Conservation (phyloP, 805 yeast species). For the Spathaspora arborariae region DNA sequence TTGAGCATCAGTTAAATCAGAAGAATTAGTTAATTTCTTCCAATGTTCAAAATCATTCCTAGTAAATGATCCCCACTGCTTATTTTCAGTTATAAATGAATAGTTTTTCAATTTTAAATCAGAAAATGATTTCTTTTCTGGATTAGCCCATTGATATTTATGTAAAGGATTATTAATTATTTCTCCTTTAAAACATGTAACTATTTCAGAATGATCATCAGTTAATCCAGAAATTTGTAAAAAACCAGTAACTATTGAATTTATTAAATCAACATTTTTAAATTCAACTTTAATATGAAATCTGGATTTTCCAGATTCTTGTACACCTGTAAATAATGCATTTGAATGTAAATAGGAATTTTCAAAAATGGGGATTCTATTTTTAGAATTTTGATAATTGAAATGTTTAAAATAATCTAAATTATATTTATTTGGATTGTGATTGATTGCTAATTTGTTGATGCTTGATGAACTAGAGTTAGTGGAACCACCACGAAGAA, state of each 20-base stretch:
- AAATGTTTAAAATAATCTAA: slow-evolving; percentile 10
- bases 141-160: slow-evolving; percentile 18
- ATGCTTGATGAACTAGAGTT: not conserved
- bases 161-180: slow-evolving; percentile 51
- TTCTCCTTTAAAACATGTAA: slow-evolving; percentile 73
- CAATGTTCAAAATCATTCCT: slow-evolving; percentile 47
- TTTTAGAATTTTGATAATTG: not conserved
- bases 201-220: slow-evolving; percentile 55
- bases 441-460: not conserved
- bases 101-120: slow-evolving; percentile 22
- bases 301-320: slow-evolving; percentile 61
- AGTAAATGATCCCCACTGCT: slow-evolving; percentile 50
- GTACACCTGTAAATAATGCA: slow-evolving; percentile 61
- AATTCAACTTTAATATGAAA: slow-evolving; percentile 69
- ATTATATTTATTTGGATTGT: not conserved
- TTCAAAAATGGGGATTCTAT: slow-evolving; percentile 30
- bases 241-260: slow-evolving; percentile 53
- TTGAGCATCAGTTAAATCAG: slow-evolving; percentile 45
- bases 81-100: slow-evolving; percentile 56
- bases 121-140: slow-evolving; percentile 4
- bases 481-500: not conserved
- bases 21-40: slow-evolving; percentile 44
- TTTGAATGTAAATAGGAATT: slow-evolving; percentile 53
- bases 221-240: slow-evolving; percentile 65
- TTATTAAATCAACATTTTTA: slow-evolving; percentile 60